A percentile compares a stretch with the other conserved stretches of the same genome.
Conservation (phyloP, 73 alveolate genomes). For the Diophrys sp. region DNA sequence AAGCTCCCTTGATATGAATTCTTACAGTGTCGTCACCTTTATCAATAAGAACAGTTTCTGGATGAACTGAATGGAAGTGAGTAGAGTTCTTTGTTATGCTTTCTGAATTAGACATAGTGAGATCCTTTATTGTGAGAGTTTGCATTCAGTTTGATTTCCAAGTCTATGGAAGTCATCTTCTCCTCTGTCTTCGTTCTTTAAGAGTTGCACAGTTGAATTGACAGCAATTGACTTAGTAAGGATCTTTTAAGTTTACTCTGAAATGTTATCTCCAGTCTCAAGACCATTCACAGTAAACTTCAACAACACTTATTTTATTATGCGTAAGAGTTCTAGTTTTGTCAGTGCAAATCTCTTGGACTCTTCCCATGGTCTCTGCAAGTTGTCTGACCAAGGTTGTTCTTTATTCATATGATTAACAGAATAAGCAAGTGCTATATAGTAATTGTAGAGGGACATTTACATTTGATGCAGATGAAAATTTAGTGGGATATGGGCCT, state of each 20-base stretch:
- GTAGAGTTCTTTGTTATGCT: slow-evolving; percentile 33
- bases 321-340: slow-evolving; percentile 92
- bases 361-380: slow-evolving; percentile 95
- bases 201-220: slow-evolving; percentile 55
- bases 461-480: no score
- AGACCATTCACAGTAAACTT: slow-evolving; percentile 67
- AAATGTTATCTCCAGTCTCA: slow-evolving; percentile 1
- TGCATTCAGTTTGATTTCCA: slow-evolving; percentile 85
- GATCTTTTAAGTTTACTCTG: slow-evolving; percentile 23
- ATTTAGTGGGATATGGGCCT: no score
- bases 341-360: slow-evolving; percentile 79
- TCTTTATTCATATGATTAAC: slow-evolving; percentile 93
- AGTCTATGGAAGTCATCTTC: slow-evolving; percentile 33
- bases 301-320: slow-evolving; percentile 89
- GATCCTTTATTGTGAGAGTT: slow-evolving; percentile 51
- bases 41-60: slow-evolving; percentile 81
- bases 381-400: slow-evolving; percentile 89
- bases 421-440: slow-evolving; percentile 91
- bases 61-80: slow-evolving; percentile 81
- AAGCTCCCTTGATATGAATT: slow-evolving; percentile 88
- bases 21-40: slow-evolving; percentile 56
- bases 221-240: slow-evolving; percentile 15
- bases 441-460: no score
- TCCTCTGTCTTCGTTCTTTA: slow-evolving; percentile 13
- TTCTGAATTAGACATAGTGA: slow-evolving; percentile 41